Base-by-base conservation (phyloP, 2,329 filamentous ascomycete species). In the Hymenoscyphus salicellus region DNA sequence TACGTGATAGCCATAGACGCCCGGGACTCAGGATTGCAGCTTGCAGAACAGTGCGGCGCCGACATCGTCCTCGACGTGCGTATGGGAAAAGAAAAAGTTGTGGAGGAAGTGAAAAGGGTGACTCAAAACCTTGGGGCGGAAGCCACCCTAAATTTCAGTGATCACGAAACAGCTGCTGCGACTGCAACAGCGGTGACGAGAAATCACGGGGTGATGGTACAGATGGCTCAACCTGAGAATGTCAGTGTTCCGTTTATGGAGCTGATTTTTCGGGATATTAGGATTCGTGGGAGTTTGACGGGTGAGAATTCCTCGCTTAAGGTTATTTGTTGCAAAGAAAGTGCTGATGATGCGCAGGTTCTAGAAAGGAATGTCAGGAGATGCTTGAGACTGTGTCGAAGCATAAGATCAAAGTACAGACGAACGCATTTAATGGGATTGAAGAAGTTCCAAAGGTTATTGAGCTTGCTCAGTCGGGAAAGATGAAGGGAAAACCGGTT, bases 191-290 rank as follows among this genome's bases (percentile, higher is more conserved):
- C 84, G 0, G 76, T 86, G 0, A 88, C 86, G 0, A 82, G 79
- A 70, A 86, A 83, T 79, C 86, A 88, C 70, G 85, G 84, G 2
- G 80, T 77, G 0, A 77, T 87, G 71, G 77, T 88, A 1, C 84
- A 88, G 72, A 81, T 88, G 58, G 84, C 84, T n/a, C 84, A 86
- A 74, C 76, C 76, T 23, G 72, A 70, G 1, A 75, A 76, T 8
- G 75, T 79, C 5, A 72, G 66, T 26, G 71, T 79, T 3, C 77
- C 77, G 49, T 81, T 78, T 64, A 71, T 71, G 0, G 82, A 86
- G 69, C 69, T 86, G 6, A 77, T 86, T 43, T 83, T 85, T 71
- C 76, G 83, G 6, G 83, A 86, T 69, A 80, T 86, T 28, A 73
- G 77, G 55, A 74, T 86, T 26, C 77, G 78, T 23, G 83, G 83